These are phyloP conservation scores for Spergularia bocconei DNA, from an alignment of 148 eudicot genomes.

Conservation along the genomic window DNA sequence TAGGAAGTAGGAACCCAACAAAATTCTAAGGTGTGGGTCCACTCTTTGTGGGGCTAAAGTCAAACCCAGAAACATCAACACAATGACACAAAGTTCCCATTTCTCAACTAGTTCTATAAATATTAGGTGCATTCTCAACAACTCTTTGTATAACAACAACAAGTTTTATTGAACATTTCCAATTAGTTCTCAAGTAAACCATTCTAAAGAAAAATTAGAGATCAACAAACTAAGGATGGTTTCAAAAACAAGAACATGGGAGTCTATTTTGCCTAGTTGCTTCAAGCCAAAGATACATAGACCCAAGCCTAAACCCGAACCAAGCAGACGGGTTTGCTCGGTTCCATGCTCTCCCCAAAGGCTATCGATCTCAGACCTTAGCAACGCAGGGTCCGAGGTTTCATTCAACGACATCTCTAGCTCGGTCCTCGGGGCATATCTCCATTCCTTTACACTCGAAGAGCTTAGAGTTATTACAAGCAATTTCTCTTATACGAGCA, in stretches of 20 bases:
- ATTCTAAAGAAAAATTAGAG: background rate
- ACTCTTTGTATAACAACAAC: conserved; percentile 5
- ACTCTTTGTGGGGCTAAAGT: conserved; percentile 20
- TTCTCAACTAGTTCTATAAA: conserved; percentile 18
- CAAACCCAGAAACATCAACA: conserved; percentile 23
- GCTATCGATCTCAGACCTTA: conserved; percentile 59
- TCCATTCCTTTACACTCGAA: conserved; percentile 55
- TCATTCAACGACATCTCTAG: conserved; percentile 54
- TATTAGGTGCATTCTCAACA: conserved; percentile 15
- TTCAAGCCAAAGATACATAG: conserved; percentile 31
- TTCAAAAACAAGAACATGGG: conserved; percentile 35
- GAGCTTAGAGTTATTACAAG: conserved; percentile 66
- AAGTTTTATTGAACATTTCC: background rate
- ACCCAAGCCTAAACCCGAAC: conserved; percentile 17
- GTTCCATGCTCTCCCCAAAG: conserved; percentile 41
- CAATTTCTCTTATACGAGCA: conserved; percentile 49
- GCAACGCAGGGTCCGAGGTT: conserved; percentile 50
- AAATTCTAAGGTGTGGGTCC: conserved; percentile 20
- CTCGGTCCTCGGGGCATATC: conserved; percentile 57
- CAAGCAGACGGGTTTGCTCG: background rate
- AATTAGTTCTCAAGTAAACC: background rate
- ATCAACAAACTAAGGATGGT: conserved; percentile 7
- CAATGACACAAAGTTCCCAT: conserved; percentile 10
- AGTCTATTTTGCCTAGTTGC: conserved; percentile 36
- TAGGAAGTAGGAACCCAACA: conserved; percentile 16